Base-by-base conservation (phyloP, 306 rosid genomes). In the Prunus armeniaca region DNA sequence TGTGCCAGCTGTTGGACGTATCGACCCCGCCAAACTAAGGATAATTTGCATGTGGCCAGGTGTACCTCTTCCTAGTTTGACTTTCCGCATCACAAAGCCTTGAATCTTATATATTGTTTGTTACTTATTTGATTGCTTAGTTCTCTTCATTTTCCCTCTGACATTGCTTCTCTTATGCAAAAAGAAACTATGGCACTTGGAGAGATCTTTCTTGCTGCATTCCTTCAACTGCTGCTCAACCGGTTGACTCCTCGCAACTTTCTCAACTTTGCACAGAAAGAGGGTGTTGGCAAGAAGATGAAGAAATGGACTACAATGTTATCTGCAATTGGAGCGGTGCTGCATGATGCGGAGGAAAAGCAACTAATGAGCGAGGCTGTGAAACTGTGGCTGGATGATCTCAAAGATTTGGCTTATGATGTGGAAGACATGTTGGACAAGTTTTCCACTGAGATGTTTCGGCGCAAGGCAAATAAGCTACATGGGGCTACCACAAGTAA, bases 351-450 rank as follows among this genome's bases (percentile, higher is more conserved):
- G 1, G 81, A 77, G 61, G 57, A 69, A 51, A 69, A 47, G 68
- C 69, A 77, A 34, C 25, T 24, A 12, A 60, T 38, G 3, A 27
- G 71, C 9, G 1, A 11, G 28, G 73, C 56, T 0, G 64, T 82
- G 43, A 57, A 67, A 0, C 14, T 30, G 32, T 82, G 82, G 85
- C 73, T 82, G 24, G 41, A 73, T 0, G 78, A 82, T 56, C 85
- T 82, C 45, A 34, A 20, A 51, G 72, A 82, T 70, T 75, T 75
- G 49, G 57, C 85, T 45, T 32, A 67, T 17, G 71, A 72, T 6
- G 19, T 73, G 32, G 82, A 80, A 13, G 82, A 84, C 60, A 43
- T 76, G 5, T 58, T 84, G 61, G 84, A 73, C 30, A 71, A 57
- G n/a, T 80, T 61, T 34, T 60, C 70, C 28, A 60, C 72, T 0